Evolutionary conservation across 129 eudicot genomes (phyloP), one percentile per base, ranked within the genome.

Genomic region (Ambrosia trifida): DNA sequence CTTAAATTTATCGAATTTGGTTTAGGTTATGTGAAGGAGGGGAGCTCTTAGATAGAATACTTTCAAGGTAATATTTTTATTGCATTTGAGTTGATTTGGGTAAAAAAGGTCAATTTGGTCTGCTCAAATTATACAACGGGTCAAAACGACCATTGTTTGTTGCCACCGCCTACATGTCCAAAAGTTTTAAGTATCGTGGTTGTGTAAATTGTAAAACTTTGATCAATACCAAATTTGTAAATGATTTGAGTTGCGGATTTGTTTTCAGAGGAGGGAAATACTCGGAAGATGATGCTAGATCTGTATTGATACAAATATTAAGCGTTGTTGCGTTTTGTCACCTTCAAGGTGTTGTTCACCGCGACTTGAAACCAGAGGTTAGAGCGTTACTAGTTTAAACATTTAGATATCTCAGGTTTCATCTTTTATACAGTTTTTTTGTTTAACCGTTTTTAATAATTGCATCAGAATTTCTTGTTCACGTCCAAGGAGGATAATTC

Each of bases 331-430:
- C 98, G 32, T 94, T 85, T 80, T 95, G 97, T 79, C 99, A 95
- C 87, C 89, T 95, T 68, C 99, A 95, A 78, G 99, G 99, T 19
- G 99, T 95, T 50, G 99, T 95, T 17, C 99, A 95, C 79, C 94
- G 97, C 11, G 98, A 93, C 82, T 86, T 93, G 50, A 93, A 89
- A 69, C 98, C 96, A 14, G 98, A 93, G 98, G 98, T 89, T 57
- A 72, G 78, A 19, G 5, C 17, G 60, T 13, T 66, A 16, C 49
- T 46, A 43, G 33, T 57, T 57, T 28, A 75, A 11, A 14, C 17
- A 30, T 52, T 50, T 66, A 30, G 44, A 36, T 24, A 12, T 60
- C 61, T 64, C 31, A 59, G 57, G 33, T 41, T 41, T 54, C 20
- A 64, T 36, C 28, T 47, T 47, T 46, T 50, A 32, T 67, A 28